Evolutionary conservation across 805 yeast species (phyloP), one percentile per base, ranked within the genome.

Genomic region (Dipodascopsis uninucleata): DNA sequence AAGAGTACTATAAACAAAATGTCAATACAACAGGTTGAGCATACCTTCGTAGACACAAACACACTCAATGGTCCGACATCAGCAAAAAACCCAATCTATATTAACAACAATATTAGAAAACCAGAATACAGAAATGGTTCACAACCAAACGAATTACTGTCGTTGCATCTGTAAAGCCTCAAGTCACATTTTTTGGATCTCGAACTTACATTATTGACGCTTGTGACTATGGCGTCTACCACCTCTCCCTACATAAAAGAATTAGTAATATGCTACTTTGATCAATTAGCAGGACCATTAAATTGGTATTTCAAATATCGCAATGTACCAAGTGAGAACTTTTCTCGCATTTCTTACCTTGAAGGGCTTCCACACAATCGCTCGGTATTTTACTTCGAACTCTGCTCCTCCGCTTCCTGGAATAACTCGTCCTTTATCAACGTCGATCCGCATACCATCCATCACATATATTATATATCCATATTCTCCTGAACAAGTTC

Each of bases 401-500:
- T 88, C 97, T 0, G 98, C 97, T 59, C 88, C 81, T 1, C 98
- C 98, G 46, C 82, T 80, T 20, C 89, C 82, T 2, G 97, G 95
- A 34, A 93, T 76, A 53, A 93, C 85, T 57, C 85, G 74, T 16
- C 98, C 98, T 58, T 87, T 82, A 37, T 96, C 98, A 28, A 93
- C 94, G 61, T 93, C 97, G 46, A 93, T 87, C 55, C 82, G 78
- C 83, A 86, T 87, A 55, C 94, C 86, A 62, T 93, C 97, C 62
- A 93, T 73, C 34, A 93, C 98, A 68, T 97, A 90, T 46, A 93
- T 82, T 56, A 93, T 93, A 65, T 93, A 93, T 10, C 98, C 98
- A 71, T 93, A 93, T 66, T 93, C 96, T 59, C 98, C 98, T 0
- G 97, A 89, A 69, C 97, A 93, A 1, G 97, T 88, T 21, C 98